Percentiles rank a stretch among this genome's conserved stretches.
Evolutionary conservation across 148 eudicot species (phyloP).

Genomic region (Dysphania ambrosioides): DNA sequence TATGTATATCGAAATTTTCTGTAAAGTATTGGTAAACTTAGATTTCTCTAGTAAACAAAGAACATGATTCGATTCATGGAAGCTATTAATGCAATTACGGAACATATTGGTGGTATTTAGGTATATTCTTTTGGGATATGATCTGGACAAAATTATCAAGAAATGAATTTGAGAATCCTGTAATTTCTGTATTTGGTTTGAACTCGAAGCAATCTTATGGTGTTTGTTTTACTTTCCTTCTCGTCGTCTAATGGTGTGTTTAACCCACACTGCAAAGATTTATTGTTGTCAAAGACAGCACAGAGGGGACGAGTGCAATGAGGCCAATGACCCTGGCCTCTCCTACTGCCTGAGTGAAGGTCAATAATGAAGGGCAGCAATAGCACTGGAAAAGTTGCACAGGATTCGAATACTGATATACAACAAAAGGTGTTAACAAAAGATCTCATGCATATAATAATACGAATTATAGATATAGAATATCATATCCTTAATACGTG

Average conservation of each 20-base stretch:
- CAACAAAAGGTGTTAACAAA: too few relatives aligned
- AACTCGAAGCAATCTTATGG: background rate
- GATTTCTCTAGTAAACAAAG: background rate
- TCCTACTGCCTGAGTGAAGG: background rate
- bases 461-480: too few relatives aligned
- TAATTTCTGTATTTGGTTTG: background rate
- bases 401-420: too few relatives aligned
- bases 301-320: too few relatives aligned
- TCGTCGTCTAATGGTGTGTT: too few relatives aligned
- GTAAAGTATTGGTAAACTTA: conserved; percentile 9
- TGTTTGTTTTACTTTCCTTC: too few relatives aligned
- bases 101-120: background rate
- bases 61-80: conserved; percentile 2
- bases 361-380: background rate
- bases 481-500: too few relatives aligned
- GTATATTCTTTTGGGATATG: background rate
- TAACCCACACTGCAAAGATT: background rate
- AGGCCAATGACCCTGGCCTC: background rate
- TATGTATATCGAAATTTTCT: conserved; percentile 10
- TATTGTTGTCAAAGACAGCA: background rate
- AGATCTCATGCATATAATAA: too few relatives aligned
- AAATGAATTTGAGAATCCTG: background rate
- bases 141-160: background rate
- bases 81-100: background rate
- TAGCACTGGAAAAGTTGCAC: too few relatives aligned